These are phyloP conservation scores for Aspergillus chevalieri DNA, from an alignment of 2,329 filamentous ascomycete genomes.

Conservation along the genomic window DNA sequence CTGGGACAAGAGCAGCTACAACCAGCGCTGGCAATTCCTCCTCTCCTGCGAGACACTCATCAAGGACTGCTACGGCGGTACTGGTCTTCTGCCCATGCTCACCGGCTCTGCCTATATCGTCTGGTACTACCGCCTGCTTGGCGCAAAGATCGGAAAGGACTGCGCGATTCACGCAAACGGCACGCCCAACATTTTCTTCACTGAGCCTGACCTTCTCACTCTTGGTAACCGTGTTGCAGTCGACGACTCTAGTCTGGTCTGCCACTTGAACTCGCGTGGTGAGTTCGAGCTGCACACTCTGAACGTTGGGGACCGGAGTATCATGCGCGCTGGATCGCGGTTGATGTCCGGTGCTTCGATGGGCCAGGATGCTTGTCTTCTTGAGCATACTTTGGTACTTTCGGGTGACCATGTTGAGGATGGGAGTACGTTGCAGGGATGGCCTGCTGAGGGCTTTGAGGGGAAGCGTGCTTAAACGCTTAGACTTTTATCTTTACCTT, in stretches of 20 bases:
- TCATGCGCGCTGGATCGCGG: slow-evolving; percentile 48
- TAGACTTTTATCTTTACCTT: not conserved
- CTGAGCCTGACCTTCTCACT: slow-evolving; percentile 52
- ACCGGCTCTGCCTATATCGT: slow-evolving; percentile 50
- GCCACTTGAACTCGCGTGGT: slow-evolving; percentile 52
- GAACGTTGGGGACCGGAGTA: slow-evolving; percentile 47
- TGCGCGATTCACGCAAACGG: slow-evolving; percentile 53
- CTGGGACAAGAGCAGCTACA: slow-evolving; percentile 54
- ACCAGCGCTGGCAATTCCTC: slow-evolving; percentile 54
- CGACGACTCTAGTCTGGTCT: slow-evolving; percentile 53
- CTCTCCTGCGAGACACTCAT: slow-evolving; percentile 48
- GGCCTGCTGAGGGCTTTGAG: slow-evolving; percentile 45
- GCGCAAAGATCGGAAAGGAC: slow-evolving; percentile 50
- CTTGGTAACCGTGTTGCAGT: slow-evolving; percentile 50
- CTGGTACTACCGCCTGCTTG: slow-evolving; percentile 50
- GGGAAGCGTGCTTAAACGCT: slow-evolving; percentile 2
- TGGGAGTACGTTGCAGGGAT: slow-evolving; percentile 49
- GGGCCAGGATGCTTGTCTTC: slow-evolving; percentile 47
- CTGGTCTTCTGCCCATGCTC: slow-evolving; percentile 49
- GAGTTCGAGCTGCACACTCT: slow-evolving; percentile 52
- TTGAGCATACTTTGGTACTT: slow-evolving; percentile 56
- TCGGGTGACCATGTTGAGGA: slow-evolving; percentile 51
- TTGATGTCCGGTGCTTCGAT: slow-evolving; percentile 50
- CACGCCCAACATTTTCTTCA: slow-evolving; percentile 48
- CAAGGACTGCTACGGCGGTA: slow-evolving; percentile 45